Percentiles rank a stretch among this genome's conserved stretches.
Evolutionary conservation across 495 filamentous ascomycete genomes (phyloP).

Genomic region (Tuber magnatum): DNA sequence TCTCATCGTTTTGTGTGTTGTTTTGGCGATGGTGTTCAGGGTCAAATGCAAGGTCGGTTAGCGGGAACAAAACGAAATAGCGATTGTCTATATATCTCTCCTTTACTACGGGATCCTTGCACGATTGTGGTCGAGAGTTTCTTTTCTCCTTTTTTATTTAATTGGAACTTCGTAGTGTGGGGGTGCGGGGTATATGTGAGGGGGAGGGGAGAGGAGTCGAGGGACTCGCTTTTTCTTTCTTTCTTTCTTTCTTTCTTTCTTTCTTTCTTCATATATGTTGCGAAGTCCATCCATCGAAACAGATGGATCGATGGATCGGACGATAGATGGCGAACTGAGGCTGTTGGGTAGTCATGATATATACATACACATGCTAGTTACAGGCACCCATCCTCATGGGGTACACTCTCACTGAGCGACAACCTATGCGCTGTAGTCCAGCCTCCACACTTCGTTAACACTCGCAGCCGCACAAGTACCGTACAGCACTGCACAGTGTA

Average conservation of each 20-base stretch:
- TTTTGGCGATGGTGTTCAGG: conserved; percentile 3
- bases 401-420: neutral
- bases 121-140: conserved; percentile 10
- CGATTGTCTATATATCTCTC: conserved; percentile 3
- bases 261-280: conserved; percentile 13
- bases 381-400: neutral
- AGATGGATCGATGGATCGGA: neutral
- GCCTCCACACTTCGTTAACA: neutral
- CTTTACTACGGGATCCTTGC: conserved; percentile 6
- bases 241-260: conserved; percentile 12
- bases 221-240: conserved; percentile 5
- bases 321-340: neutral
- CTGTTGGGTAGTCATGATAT: neutral
- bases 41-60: conserved; percentile 1
- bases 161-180: neutral
- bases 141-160: conserved; percentile 7
- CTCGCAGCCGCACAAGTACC: neutral
- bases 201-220: neutral
- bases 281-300: conserved; percentile 9
- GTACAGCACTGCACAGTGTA: no score
- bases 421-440: neutral
- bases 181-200: neutral
- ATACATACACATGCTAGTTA: neutral
- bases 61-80: neutral
- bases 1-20: neutral